A percentile compares a stretch with the other conserved stretches of the same genome.
Evolutionary conservation across 305 asterid species (phyloP).

Genomic region (Lippia alba): DNA sequence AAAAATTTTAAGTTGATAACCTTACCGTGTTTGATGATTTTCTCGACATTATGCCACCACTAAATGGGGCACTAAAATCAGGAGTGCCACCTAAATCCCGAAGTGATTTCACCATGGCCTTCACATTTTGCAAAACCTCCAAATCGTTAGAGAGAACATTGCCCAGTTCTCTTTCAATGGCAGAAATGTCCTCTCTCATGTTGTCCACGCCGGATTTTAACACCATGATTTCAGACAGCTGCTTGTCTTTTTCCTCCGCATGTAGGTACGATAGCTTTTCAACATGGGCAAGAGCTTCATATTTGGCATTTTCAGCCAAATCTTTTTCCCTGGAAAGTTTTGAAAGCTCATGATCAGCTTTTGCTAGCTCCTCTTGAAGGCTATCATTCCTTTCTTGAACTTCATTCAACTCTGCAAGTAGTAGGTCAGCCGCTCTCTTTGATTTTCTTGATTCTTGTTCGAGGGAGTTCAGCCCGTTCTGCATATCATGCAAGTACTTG

Average conservation of each 20-base stretch:
- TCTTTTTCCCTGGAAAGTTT: constrained; percentile 72
- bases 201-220: constrained; percentile 63
- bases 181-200: constrained; percentile 58
- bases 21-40: constrained; percentile 67
- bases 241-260: constrained; percentile 73
- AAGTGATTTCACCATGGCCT: constrained; percentile 56
- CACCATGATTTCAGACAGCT: constrained; percentile 58
- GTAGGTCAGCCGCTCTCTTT: constrained; percentile 85
- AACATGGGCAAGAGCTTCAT: constrained; percentile 65
- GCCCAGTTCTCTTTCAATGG: constrained; percentile 54
- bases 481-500: constrained; percentile 57
- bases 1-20: constrained; percentile 20
- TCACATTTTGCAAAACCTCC: constrained; percentile 64
- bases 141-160: constrained; percentile 74
- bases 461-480: constrained; percentile 48
- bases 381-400: constrained; percentile 95
- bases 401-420: constrained; percentile 94
- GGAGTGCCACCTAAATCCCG: constrained; percentile 46
- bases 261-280: constrained; percentile 62
- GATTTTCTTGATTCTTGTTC: constrained; percentile 85
- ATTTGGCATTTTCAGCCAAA: constrained; percentile 64
- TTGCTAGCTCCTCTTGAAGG: constrained; percentile 89
- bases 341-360: constrained; percentile 59
- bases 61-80: constrained; percentile 43
- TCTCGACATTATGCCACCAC: constrained; percentile 40